Evolutionary conservation across 257 asterid species (phyloP).

Genomic region (Nicotiana noctiflora): DNA sequence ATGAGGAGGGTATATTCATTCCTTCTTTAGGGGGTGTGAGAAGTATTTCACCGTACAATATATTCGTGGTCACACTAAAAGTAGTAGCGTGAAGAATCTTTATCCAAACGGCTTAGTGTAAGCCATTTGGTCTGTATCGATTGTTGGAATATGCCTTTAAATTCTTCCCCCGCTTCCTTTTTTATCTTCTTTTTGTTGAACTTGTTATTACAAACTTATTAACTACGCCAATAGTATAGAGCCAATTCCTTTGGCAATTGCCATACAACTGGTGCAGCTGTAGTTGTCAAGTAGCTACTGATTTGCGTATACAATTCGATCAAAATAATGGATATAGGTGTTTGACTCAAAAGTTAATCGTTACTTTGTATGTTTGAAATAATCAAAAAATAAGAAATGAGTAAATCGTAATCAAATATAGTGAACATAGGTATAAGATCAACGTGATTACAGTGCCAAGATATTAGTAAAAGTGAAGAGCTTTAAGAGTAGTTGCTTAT

Average conservation of each 20-base stretch:
- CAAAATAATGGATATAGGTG: too few species aligned
- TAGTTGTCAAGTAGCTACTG: not conserved
- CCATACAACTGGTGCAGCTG: conserved; percentile 1
- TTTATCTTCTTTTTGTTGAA: not conserved
- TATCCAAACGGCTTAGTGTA: not conserved
- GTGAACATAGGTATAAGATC: too few species aligned
- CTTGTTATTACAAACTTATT: not conserved
- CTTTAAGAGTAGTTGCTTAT: too few species aligned
- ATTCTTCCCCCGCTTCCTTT: not conserved
- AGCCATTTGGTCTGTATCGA: not conserved
- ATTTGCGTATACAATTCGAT: not conserved
- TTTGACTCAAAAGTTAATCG: too few species aligned
- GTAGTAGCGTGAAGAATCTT: not conserved
- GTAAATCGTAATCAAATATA: too few species aligned
- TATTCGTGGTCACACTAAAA: not conserved
- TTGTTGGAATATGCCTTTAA: not conserved
- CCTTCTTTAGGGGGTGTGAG: too few species aligned
- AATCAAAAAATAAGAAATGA: too few species aligned
- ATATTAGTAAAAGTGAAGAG: too few species aligned
- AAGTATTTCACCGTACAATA: too few species aligned
- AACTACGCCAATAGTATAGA: not conserved
- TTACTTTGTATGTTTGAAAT: too few species aligned
- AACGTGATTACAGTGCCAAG: too few species aligned
- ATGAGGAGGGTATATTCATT: too few species aligned
- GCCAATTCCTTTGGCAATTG: not conserved